These are phyloP conservation scores for Cyberlindnera subsufficiens DNA, from an alignment of 805 yeast genomes.

Conservation along the genomic window DNA sequence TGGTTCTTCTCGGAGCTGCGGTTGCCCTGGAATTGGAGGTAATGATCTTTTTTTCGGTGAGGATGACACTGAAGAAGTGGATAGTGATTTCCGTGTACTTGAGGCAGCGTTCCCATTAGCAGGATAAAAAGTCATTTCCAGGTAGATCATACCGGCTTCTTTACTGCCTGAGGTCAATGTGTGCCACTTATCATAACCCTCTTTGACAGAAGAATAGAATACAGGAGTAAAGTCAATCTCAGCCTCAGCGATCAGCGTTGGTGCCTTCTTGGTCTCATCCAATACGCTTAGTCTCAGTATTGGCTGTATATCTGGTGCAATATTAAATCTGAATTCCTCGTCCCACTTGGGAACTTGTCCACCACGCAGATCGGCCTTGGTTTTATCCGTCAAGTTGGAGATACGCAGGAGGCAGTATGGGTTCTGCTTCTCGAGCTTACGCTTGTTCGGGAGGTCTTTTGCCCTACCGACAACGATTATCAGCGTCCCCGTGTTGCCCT, in stretches of 20 bases:
- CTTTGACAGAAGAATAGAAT: constrained; percentile 55
- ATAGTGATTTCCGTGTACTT: background rate
- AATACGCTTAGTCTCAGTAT: constrained; percentile 65
- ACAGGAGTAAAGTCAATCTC: constrained; percentile 75
- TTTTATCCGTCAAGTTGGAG: constrained; percentile 75
- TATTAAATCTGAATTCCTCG: constrained; percentile 61
- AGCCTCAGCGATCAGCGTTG: constrained; percentile 78
- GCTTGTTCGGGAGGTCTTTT: constrained; percentile 77
- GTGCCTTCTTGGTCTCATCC: constrained; percentile 82
- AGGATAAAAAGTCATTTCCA: constrained; percentile 92
- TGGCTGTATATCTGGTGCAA: constrained; percentile 60
- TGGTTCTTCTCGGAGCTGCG: background rate
- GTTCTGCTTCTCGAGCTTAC: constrained; percentile 86
- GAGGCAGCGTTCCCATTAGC: constrained; percentile 15
- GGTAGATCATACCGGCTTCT: constrained; percentile 81
- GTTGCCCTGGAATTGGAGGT: constrained; percentile 24
- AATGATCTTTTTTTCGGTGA: constrained; percentile 17
- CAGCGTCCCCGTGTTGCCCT: constrained; percentile 42
- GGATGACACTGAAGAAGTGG: background rate
- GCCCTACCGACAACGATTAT: constrained; percentile 78
- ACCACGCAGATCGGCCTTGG: constrained; percentile 74
- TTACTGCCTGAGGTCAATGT: constrained; percentile 58
- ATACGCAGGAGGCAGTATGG: constrained; percentile 84
- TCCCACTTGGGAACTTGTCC: constrained; percentile 95
- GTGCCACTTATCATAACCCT: constrained; percentile 86